phyloP scores from a whole-genome alignment of 225 moss, liverwort and hornwort species.

The Sphagnum contortum region DNA sequence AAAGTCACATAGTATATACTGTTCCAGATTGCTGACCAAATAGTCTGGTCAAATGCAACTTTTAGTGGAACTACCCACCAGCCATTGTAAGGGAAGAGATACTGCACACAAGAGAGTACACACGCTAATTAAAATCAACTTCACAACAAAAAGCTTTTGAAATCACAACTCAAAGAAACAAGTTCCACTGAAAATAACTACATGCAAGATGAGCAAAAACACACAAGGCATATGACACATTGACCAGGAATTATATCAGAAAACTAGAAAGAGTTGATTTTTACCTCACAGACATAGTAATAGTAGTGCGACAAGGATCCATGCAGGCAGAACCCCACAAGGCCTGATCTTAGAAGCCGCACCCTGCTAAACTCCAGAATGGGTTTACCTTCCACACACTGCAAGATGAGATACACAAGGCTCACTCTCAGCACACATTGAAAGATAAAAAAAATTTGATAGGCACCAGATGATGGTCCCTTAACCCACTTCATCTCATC shows the following conservation, averaged over 20 bases:
- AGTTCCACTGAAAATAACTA: background rate
- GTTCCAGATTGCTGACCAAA: conserved; percentile 8
- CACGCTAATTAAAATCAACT: no score
- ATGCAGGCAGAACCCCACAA: conserved; percentile 44
- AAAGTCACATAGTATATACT: conserved; percentile 1
- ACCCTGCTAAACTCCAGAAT: conserved; percentile 30
- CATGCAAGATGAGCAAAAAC: background rate
- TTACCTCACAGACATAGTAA: conserved; percentile 43
- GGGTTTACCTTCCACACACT: conserved; percentile 37
- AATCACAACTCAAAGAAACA: no score
- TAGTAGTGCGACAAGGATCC: conserved; percentile 51
- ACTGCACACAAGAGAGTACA: background rate
- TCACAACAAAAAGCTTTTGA: no score
- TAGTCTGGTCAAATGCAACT: conserved; percentile 5
- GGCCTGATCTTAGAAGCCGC: conserved; percentile 40
- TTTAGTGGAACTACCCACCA: conserved; percentile 7
- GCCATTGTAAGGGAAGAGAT: background rate
- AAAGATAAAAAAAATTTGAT: no score
- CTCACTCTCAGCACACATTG: background rate
- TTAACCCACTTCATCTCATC: no score
- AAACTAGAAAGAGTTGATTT: no score
- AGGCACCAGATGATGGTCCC: no score
- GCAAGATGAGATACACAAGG: background rate
- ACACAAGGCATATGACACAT: no score
- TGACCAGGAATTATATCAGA: no score